Conservation (phyloP, 352 stramenopile species). For the Phytopythium helicoides region DNA sequence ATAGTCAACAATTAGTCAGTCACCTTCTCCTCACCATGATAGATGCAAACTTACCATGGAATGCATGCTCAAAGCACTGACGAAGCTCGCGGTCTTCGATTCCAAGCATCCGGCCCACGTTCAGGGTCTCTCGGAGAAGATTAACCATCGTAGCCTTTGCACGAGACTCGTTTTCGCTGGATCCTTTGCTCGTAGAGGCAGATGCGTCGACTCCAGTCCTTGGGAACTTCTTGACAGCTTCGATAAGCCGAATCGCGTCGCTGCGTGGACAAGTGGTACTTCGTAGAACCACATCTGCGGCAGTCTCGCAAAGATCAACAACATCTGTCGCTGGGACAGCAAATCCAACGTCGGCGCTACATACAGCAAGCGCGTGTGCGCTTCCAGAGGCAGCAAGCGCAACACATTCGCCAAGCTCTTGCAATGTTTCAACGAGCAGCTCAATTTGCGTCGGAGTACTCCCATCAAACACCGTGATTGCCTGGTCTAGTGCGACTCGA, state of each 20-base stretch:
- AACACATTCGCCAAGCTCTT: slow-evolving; percentile 52
- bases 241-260: slow-evolving; percentile 47
- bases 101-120: slow-evolving; percentile 28
- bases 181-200: not conserved
- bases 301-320: slow-evolving; percentile 50
- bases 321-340: slow-evolving; percentile 35
- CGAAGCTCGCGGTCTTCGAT: slow-evolving; percentile 27
- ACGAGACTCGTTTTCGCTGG: not conserved
- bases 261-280: slow-evolving; percentile 39
- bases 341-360: slow-evolving; percentile 48
- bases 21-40: not conserved
- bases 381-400: slow-evolving; percentile 39
- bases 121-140: slow-evolving; percentile 30
- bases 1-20: not conserved
- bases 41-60: slow-evolving; percentile 9
- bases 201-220: not conserved
- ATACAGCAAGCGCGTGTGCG: slow-evolving; percentile 41
- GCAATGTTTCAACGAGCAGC: slow-evolving; percentile 46
- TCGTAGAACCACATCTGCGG: slow-evolving; percentile 38
- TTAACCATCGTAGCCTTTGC: slow-evolving; percentile 24
- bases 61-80: slow-evolving; percentile 22
- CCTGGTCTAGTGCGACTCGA: slow-evolving; percentile 34
- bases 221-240: slow-evolving; percentile 38
- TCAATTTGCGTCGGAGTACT: slow-evolving; percentile 39
- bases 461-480: slow-evolving; percentile 46